Percentiles rank a stretch among this genome's conserved stretches.
Evolutionary conservation across 257 asterid genomes (phyloP).

Genomic region (Przewalskia tangutica): DNA sequence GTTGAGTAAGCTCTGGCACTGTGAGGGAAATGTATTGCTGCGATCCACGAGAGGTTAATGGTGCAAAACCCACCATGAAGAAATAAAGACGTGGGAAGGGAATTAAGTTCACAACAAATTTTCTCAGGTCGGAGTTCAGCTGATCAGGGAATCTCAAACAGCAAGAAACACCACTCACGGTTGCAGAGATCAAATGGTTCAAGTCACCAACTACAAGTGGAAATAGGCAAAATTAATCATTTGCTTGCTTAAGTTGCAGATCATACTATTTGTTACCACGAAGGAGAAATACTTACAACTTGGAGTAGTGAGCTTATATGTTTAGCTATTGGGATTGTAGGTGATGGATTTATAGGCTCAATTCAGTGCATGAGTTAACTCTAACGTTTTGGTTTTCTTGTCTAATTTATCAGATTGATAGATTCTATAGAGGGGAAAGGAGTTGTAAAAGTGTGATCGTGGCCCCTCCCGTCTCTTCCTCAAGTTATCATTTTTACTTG

Average conservation of each 20-base stretch:
- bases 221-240: neutral
- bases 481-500: neutral
- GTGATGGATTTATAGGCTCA: neutral
- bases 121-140: slow-evolving; percentile 54
- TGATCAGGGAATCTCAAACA: slow-evolving; percentile 57
- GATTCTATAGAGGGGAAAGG: neutral
- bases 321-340: neutral
- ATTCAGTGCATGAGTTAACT: neutral
- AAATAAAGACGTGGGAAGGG: slow-evolving; percentile 68
- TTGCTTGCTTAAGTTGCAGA: neutral
- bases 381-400: neutral
- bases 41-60: slow-evolving; percentile 50
- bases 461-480: neutral
- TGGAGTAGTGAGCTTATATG: slow-evolving; percentile 35
- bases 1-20: slow-evolving; percentile 56
- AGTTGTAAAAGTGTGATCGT: neutral
- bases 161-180: slow-evolving; percentile 63
- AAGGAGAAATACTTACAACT: slow-evolving; percentile 32
- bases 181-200: slow-evolving; percentile 59
- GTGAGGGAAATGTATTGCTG: slow-evolving; percentile 46
- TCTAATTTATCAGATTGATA: neutral
- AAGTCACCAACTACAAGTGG: slow-evolving; percentile 42
- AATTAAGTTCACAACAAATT: slow-evolving; percentile 50
- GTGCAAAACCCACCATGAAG: slow-evolving; percentile 67
- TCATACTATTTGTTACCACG: neutral